Conservation (phyloP, 2,329 filamentous ascomycete species). For the Myriosclerotinia scirpicola region DNA sequence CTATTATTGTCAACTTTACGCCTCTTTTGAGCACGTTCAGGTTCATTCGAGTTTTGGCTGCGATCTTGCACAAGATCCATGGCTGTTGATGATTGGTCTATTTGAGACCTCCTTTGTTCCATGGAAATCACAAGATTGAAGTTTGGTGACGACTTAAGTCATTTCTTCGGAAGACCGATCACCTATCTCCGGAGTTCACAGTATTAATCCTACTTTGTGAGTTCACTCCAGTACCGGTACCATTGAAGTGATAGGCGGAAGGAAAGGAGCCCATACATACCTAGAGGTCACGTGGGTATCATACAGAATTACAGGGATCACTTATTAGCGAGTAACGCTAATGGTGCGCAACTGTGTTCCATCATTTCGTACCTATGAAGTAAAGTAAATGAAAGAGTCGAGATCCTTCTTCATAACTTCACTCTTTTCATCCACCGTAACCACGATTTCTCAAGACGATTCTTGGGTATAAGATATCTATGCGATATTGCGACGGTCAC, state of each 20-base stretch:
- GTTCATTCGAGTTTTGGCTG: slow-evolving; percentile 25
- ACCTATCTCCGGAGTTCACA: not conserved
- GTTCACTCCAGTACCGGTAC: not conserved
- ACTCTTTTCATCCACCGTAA: slow-evolving; percentile 13
- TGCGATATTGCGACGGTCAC: slow-evolving; percentile 3
- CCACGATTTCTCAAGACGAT: not conserved
- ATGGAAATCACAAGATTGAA: not conserved
- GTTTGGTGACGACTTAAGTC: not conserved
- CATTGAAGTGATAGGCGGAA: not conserved
- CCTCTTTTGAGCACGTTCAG: slow-evolving; percentile 35
- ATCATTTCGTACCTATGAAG: slow-evolving; percentile 18
- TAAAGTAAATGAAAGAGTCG: slow-evolving; percentile 8
- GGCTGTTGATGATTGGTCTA: not conserved
- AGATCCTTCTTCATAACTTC: slow-evolving; percentile 21
- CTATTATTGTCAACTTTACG: slow-evolving; percentile 27
- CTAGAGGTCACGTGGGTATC: slow-evolving; percentile 5
- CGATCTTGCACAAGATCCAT: slow-evolving; percentile 29
- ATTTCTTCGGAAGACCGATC: not conserved
- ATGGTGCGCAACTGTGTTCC: slow-evolving; percentile 22
- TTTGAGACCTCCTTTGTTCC: not conserved
- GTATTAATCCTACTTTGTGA: not conserved
- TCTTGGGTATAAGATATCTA: slow-evolving; percentile 3
- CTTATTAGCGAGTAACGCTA: slow-evolving; percentile 16
- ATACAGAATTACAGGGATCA: not conserved
- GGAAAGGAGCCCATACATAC: not conserved